Evolutionary conservation across 164 flowering plant genomes (phyloP), one percentile per base, ranked within the genome.

Genomic region (Nelumbo lutea): DNA sequence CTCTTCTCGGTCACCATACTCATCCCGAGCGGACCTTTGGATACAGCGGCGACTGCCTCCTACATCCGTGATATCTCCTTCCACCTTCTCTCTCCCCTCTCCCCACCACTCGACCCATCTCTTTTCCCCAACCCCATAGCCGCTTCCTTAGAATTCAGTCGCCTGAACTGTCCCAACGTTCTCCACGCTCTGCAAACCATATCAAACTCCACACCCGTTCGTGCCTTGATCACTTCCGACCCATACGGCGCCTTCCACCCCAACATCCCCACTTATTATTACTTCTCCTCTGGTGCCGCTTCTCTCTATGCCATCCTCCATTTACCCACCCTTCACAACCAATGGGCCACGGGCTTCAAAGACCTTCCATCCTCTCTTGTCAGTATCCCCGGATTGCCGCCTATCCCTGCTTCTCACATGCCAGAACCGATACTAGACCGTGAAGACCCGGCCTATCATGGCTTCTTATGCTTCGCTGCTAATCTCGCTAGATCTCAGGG

Each of bases 321-420:
- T 73, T 3, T 78, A 0, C 82, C 87, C 0, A 68, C 65, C 6
- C 42, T 83, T 48, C 79, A 82, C 64, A 6, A 57, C 3, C 64
- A 41, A 15, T 40, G 59, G 39, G 38, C 66, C 10, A 41, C 64
- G n/a, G 67, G 70, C 52, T 70, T 76, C 63, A 78, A 60, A 53
- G 81, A 82, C 50, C 44, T 76, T 43, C 11, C 57, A 10, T 3
- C 46, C 40, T 15, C 50, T 50, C 11, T 40, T 9, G 38, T 76
- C 40, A 59, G 76, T 13, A 27, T 86, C 64, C 90, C 90, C 0
- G 86, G 87, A 2, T 11, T 79, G 39, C 85, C 88, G 0, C 76
- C 82, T 0, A 39, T 86, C 0, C 79, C 72, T 0, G 39, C 82
- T 0, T 53, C 73, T 0, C 69, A 78, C 66, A 57, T 79, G 82